Conservation (phyloP, 148 eudicot genomes). For the Diospyros kaki region DNA sequence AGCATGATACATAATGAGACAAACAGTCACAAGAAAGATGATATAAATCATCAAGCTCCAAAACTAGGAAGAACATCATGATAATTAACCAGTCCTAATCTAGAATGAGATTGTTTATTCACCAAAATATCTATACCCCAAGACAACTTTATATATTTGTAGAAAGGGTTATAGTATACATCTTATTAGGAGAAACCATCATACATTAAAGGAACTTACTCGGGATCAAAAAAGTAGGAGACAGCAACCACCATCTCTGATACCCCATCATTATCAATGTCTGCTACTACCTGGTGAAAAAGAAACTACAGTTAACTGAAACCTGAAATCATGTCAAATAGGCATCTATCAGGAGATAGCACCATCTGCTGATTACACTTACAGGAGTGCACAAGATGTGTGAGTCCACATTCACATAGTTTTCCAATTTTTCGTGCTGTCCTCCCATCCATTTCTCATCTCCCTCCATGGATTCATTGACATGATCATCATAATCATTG, state of each 20-base stretch:
- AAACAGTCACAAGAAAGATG: too few species aligned
- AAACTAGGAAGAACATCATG: too few species aligned
- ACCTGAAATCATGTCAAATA: background rate
- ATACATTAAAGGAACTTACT: constrained; percentile 56
- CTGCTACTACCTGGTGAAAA: constrained; percentile 80
- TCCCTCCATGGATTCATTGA: constrained; percentile 91
- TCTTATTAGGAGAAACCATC: background rate
- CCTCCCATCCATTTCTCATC: constrained; percentile 95
- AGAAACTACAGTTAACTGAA: background rate
- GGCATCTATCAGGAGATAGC: background rate
- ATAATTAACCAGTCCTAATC: too few species aligned
- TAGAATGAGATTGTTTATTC: too few species aligned
- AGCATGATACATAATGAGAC: too few species aligned
- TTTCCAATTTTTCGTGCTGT: constrained; percentile 65
- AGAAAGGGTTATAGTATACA: background rate
- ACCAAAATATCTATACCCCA: too few species aligned
- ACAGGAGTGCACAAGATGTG: constrained; percentile 95
- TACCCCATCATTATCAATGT: constrained; percentile 93
- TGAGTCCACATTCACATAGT: constrained; percentile 77
- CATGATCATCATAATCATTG: constrained; percentile 97
- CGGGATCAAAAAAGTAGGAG: constrained; percentile 98
- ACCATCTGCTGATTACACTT: constrained; percentile 25
- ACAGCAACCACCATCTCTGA: constrained; percentile 96
- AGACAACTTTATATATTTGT: too few species aligned
- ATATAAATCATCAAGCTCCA: too few species aligned